phyloP scores from a whole-genome alignment of 164 flowering plant species.

The Chimonanthus praecox region DNA sequence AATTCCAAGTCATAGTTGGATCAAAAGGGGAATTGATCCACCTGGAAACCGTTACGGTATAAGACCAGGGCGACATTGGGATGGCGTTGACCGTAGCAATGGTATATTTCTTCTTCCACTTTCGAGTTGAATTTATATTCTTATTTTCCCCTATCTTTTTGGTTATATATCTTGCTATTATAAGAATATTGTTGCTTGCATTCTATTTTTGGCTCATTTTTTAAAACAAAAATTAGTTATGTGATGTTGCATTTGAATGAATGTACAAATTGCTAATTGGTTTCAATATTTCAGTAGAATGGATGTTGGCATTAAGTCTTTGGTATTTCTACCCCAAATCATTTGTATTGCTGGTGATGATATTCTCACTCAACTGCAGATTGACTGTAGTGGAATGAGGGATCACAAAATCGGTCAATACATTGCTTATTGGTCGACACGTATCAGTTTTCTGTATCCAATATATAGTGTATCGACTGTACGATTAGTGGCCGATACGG shows the following conservation, averaged over 20 bases:
- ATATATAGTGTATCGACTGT: too few relatives aligned
- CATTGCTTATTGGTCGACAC: too few relatives aligned
- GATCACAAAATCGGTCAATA: too few relatives aligned
- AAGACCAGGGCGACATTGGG: conserved; percentile 86
- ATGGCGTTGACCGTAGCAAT: conserved; percentile 92
- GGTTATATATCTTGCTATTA: not conserved
- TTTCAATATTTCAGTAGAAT: not conserved
- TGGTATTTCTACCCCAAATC: too few relatives aligned
- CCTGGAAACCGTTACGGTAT: conserved; percentile 83
- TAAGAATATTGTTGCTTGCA: not conserved
- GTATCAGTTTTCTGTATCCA: too few relatives aligned
- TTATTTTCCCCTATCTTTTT: not conserved
- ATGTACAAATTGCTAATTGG: not conserved
- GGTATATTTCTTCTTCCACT: conserved; percentile 34
- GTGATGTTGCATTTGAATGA: not conserved
- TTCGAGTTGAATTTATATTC: not conserved
- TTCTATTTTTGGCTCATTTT: not conserved
- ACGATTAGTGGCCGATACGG: too few relatives aligned
- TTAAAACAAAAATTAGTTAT: not conserved
- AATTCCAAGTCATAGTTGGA: conserved; percentile 89
- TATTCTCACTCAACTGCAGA: too few relatives aligned
- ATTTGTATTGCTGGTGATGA: too few relatives aligned
- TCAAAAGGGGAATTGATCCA: conserved; percentile 69
- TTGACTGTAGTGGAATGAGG: too few relatives aligned
- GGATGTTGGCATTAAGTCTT: not conserved